Evolutionary conservation across 257 asterid genomes (phyloP).

Genomic region (Scutellaria minor): DNA sequence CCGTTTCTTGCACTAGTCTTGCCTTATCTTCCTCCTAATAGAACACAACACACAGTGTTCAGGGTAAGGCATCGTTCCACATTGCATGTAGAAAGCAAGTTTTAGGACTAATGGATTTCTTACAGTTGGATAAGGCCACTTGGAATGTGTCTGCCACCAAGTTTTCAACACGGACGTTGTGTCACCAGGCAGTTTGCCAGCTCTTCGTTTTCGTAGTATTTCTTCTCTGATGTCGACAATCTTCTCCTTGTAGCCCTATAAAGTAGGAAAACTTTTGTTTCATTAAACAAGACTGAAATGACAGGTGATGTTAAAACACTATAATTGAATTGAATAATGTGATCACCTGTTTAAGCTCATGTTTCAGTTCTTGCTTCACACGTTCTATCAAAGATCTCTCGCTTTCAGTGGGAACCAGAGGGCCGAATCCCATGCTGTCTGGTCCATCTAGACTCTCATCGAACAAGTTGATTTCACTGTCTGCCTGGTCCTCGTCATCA

Average conservation of each 20-base stretch:
- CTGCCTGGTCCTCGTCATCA: constrained; percentile 83
- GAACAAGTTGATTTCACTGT: constrained; percentile 73
- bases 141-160: constrained; percentile 92
- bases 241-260: constrained; percentile 66
- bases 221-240: constrained; percentile 65
- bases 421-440: constrained; percentile 91
- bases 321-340: background rate
- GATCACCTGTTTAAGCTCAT: constrained; percentile 86
- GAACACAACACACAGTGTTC: background rate
- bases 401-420: constrained; percentile 80
- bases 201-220: constrained; percentile 72
- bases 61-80: background rate
- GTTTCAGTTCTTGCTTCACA: constrained; percentile 81
- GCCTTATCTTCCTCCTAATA: constrained; percentile 59
- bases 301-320: background rate
- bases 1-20: constrained; percentile 56
- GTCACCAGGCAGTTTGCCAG: constrained; percentile 85
- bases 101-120: background rate
- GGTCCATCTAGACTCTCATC: constrained; percentile 76
- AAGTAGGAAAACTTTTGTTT: background rate
- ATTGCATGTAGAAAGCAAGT: background rate
- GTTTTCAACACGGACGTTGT: constrained; percentile 75
- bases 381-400: constrained; percentile 94
- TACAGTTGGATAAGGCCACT: constrained; percentile 94
- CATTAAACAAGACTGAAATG: background rate